Evolutionary conservation across 2,329 filamentous ascomycete genomes (phyloP).

Genomic region (Colletotrichum liaoningense): DNA sequence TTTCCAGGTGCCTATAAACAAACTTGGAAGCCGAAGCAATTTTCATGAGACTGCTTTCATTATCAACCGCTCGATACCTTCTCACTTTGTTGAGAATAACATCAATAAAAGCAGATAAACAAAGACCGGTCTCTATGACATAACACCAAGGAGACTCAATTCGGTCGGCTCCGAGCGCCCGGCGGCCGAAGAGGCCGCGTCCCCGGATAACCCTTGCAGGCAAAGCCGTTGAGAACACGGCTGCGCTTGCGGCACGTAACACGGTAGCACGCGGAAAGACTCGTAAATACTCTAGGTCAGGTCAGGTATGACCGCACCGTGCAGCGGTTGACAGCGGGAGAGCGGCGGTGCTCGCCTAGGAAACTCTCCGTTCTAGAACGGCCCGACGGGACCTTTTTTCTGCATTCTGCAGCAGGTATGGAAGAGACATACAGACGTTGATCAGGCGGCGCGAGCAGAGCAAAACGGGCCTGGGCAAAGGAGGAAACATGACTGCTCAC

Average conservation of each 20-base stretch:
- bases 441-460: no score
- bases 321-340: slow-evolving; percentile 32
- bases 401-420: neutral
- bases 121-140: neutral
- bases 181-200: neutral
- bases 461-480: neutral
- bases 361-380: neutral
- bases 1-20: no score
- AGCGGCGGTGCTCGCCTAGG: neutral
- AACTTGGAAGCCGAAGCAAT: no score
- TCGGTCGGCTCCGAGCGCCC: neutral
- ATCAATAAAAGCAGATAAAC: neutral
- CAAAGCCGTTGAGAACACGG: neutral
- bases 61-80: neutral
- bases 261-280: neutral
- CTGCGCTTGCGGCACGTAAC: neutral
- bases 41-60: no score
- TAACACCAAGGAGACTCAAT: neutral
- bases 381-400: neutral
- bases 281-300: no score
- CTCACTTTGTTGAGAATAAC: neutral
- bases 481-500: neutral
- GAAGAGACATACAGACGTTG: no score
- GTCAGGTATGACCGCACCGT: slow-evolving; percentile 26
- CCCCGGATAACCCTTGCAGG: neutral